Evolutionary conservation across 1,284 basidiomycete species (phyloP).

Genomic region (Taiwanofungus camphoratus): DNA sequence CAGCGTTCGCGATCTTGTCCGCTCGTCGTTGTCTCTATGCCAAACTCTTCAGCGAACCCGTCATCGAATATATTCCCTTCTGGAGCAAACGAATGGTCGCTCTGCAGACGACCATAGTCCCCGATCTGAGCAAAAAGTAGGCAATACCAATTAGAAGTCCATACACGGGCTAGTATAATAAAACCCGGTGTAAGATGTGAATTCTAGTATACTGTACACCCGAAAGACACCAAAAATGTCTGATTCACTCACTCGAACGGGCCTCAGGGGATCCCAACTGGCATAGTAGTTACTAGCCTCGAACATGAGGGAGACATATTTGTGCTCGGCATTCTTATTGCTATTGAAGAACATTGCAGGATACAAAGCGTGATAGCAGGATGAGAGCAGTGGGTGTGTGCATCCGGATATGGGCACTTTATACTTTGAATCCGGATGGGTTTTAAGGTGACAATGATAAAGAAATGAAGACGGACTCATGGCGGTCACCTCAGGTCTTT

Average conservation of each 20-base stretch:
- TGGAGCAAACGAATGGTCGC: conserved; percentile 2
- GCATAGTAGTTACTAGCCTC: conserved; percentile 7
- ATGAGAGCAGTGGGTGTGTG: too few species aligned
- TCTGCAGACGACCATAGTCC: conserved; percentile 9
- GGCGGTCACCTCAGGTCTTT: too few species aligned
- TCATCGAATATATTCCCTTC: conserved; percentile 11
- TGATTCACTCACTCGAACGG: conserved; percentile 4
- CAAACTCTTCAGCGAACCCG: not conserved
- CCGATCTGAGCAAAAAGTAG: conserved; percentile 1
- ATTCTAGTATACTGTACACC: too few species aligned
- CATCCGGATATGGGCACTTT: too few species aligned
- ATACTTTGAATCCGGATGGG: too few species aligned
- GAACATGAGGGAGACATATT: conserved; percentile 5
- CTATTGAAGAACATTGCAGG: not conserved
- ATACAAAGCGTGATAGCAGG: too few species aligned
- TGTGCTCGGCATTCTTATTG: conserved; percentile 2
- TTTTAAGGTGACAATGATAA: too few species aligned
- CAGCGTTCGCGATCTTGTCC: not conserved
- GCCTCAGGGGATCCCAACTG: conserved; percentile 7
- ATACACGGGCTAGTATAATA: not conserved
- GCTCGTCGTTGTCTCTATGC: not conserved
- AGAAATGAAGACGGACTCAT: too few species aligned
- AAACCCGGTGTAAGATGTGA: too few species aligned
- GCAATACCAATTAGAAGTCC: not conserved
- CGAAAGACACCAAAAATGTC: too few species aligned